Evolutionary conservation across 352 stramenopile genomes (phyloP).

Genomic region (Pythium phragmiticola): DNA sequence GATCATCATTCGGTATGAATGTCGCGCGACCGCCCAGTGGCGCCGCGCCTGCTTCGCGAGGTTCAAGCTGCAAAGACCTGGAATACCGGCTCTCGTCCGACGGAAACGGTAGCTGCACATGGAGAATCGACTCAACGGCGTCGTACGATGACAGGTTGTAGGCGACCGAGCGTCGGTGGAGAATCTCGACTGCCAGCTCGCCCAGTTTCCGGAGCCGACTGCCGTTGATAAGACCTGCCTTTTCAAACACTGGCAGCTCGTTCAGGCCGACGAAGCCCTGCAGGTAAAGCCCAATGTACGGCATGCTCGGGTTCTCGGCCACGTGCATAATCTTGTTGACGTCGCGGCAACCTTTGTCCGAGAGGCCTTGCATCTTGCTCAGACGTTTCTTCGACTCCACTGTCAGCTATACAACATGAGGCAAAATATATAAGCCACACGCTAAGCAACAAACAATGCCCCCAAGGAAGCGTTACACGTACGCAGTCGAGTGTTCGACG

Average conservation of each 20-base stretch:
- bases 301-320: slow-evolving; percentile 72
- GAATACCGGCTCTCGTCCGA: slow-evolving; percentile 78
- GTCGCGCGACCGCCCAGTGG: slow-evolving; percentile 59
- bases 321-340: slow-evolving; percentile 87
- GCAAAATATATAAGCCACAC: neutral
- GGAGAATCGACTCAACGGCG: slow-evolving; percentile 63
- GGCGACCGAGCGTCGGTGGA: slow-evolving; percentile 64
- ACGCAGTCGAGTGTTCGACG: slow-evolving; percentile 74
- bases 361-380: slow-evolving; percentile 78
- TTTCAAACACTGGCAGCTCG: slow-evolving; percentile 74
- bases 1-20: slow-evolving; percentile 44
- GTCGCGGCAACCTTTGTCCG: slow-evolving; percentile 79
- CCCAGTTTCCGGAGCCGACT: slow-evolving; percentile 71
- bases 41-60: slow-evolving; percentile 61
- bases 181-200: slow-evolving; percentile 73
- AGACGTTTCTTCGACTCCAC: slow-evolving; percentile 66
- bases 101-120: slow-evolving; percentile 65
- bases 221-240: slow-evolving; percentile 63
- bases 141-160: slow-evolving; percentile 65
- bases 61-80: slow-evolving; percentile 71
- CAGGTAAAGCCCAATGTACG: slow-evolving; percentile 84
- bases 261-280: slow-evolving; percentile 83
- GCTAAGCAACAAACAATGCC: neutral
- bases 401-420: slow-evolving; percentile 37
- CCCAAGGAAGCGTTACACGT: slow-evolving; percentile 21